phyloP scores from a whole-genome alignment of 2,329 filamentous ascomycete genomes.

The Venturia nashicola region DNA sequence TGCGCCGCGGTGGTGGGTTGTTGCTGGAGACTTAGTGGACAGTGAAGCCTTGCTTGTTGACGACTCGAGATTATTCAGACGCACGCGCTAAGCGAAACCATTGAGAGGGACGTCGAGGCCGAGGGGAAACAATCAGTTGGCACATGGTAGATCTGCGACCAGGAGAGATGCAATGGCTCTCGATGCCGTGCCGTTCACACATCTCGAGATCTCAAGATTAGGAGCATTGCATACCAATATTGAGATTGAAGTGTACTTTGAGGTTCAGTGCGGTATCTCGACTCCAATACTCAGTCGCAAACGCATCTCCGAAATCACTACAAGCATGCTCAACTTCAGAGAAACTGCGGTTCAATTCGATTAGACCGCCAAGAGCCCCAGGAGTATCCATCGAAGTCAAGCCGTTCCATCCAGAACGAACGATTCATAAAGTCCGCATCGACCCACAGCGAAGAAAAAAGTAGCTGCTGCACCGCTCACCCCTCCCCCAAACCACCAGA shows the following conservation, averaged over 20 bases:
- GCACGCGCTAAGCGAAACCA: not conserved
- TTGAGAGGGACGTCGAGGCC: no score
- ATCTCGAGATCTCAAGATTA: not conserved
- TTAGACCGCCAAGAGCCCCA: not conserved
- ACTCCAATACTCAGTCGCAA: not conserved
- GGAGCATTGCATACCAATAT: not conserved
- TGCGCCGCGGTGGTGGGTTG: not conserved
- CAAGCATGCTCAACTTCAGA: not conserved
- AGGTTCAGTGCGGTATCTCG: not conserved
- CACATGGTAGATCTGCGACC: not conserved
- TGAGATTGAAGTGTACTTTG: not conserved
- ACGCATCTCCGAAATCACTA: not conserved
- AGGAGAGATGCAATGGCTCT: not conserved
- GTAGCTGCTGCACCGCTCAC: not conserved
- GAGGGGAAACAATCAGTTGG: not conserved
- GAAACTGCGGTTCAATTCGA: not conserved
- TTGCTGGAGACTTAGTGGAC: not conserved
- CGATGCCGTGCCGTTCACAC: not conserved
- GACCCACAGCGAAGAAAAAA: not conserved
- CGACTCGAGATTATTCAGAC: not conserved
- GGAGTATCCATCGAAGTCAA: not conserved
- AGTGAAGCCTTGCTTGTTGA: not conserved
- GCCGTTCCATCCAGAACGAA: not conserved
- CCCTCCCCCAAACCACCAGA: no score
- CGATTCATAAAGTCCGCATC: not conserved